A percentile compares a stretch with the other conserved stretches of the same genome.
Evolutionary conservation across 2,329 filamentous ascomycete genomes (phyloP).

Genomic region (Ceratocystis harringtonii): DNA sequence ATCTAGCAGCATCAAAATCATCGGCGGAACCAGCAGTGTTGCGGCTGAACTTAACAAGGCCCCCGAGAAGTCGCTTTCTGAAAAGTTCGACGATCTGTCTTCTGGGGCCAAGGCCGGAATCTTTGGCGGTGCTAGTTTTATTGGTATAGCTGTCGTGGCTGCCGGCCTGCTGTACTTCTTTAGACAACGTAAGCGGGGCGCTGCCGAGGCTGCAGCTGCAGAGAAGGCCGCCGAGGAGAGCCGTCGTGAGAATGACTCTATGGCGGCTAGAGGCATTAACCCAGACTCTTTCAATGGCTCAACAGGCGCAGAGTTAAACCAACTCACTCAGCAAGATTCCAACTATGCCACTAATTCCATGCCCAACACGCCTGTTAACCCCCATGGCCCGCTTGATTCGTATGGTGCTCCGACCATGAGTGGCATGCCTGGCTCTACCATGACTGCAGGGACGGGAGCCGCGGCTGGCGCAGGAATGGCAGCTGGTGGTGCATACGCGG

Average conservation of each 20-base stretch:
- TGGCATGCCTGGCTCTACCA: slow-evolving; percentile 20
- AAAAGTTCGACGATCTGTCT: slow-evolving; percentile 42
- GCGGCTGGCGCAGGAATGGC: slow-evolving; percentile 6
- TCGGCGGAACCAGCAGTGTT: slow-evolving; percentile 40
- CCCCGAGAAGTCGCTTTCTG: slow-evolving; percentile 30
- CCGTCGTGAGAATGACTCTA: slow-evolving; percentile 36
- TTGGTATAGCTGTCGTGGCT: slow-evolving; percentile 29
- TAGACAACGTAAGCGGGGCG: slow-evolving; percentile 38
- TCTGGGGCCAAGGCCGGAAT: slow-evolving; percentile 36
- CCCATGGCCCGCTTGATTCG: slow-evolving; percentile 20
- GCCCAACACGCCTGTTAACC: slow-evolving; percentile 15
- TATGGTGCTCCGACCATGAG: slow-evolving; percentile 22
- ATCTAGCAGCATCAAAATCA: slow-evolving; percentile 48
- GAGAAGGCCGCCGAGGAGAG: slow-evolving; percentile 32
- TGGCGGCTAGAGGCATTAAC: slow-evolving; percentile 33
- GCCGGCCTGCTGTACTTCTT: slow-evolving; percentile 38
- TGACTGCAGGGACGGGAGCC: slow-evolving; percentile 12
- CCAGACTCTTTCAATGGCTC: slow-evolving; percentile 31
- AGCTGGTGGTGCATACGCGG: not conserved
- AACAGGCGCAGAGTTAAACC: slow-evolving; percentile 27
- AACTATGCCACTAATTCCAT: slow-evolving; percentile 19
- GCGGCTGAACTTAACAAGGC: slow-evolving; percentile 26
- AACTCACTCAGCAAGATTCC: slow-evolving; percentile 21
- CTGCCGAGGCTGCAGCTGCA: slow-evolving; percentile 34
- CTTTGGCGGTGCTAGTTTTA: slow-evolving; percentile 31